Evolutionary conservation across 2,329 filamentous ascomycete genomes (phyloP).

Genomic region (Fusarium paranaense): DNA sequence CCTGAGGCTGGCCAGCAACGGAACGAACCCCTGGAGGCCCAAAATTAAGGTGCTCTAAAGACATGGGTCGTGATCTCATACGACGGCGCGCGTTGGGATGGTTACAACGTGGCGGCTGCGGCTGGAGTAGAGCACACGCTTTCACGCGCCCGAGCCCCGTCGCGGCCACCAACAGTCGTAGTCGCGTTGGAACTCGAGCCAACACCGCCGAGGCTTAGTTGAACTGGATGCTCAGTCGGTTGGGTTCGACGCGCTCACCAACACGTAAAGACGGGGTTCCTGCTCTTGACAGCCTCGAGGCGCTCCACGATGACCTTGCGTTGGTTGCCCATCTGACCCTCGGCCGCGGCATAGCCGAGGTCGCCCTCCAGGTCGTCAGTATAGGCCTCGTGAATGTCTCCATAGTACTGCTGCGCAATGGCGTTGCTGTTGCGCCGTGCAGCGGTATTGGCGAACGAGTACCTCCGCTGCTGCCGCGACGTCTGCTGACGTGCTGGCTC

Average conservation of each 20-base stretch:
- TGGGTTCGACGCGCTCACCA: slow-evolving; percentile 67
- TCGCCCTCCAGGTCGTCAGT: slow-evolving; percentile 90
- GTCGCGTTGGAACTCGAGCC: neutral
- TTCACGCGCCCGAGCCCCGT: neutral
- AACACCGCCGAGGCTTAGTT: neutral
- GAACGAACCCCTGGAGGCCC: slow-evolving; percentile 21
- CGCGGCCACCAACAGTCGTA: neutral
- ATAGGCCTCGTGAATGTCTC: slow-evolving; percentile 67
- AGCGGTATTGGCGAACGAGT: slow-evolving; percentile 64
- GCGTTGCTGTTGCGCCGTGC: slow-evolving; percentile 61
- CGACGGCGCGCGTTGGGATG: neutral
- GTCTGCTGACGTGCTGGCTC: slow-evolving; percentile 57
- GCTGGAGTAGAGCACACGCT: neutral
- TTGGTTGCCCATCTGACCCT: slow-evolving; percentile 91
- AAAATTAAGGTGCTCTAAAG: slow-evolving; percentile 12
- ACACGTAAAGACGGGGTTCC: slow-evolving; percentile 97
- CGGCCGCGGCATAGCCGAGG: slow-evolving; percentile 91
- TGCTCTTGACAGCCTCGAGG: slow-evolving; percentile 93
- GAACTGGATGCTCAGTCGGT: neutral
- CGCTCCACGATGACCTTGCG: slow-evolving; percentile 97
- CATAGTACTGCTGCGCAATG: slow-evolving; percentile 66
- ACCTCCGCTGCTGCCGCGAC: slow-evolving; percentile 61
- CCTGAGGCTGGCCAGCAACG: slow-evolving; percentile 4
- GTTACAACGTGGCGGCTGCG: slow-evolving; percentile 12
- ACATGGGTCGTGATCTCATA: slow-evolving; percentile 13